Conservation (phyloP, 306 rosid genomes). For the Gastrolobium bilobum region DNA sequence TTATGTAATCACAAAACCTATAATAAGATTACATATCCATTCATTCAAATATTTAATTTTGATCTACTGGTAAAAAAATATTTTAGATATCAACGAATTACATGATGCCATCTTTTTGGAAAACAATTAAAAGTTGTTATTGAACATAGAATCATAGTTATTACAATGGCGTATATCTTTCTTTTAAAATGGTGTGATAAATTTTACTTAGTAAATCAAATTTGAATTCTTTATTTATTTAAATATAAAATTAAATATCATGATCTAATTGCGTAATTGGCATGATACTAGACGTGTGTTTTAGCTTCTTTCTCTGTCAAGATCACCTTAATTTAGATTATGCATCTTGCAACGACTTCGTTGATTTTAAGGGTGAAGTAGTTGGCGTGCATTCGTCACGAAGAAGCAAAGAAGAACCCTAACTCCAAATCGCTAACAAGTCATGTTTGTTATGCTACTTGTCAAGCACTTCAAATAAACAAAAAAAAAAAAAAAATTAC, state of each 20-base stretch:
- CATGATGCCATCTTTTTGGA: not conserved
- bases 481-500: conserved; percentile 35
- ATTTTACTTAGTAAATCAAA: not conserved
- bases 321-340: conserved; percentile 2
- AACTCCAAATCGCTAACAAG: conserved; percentile 47
- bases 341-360: conserved; percentile 39
- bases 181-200: too few relatives aligned
- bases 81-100: not conserved
- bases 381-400: conserved; percentile 62
- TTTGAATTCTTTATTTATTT: conserved; percentile 8
- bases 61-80: not conserved
- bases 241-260: not conserved
- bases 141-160: conserved; percentile 7
- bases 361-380: conserved; percentile 56
- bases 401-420: conserved; percentile 53
- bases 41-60: not conserved
- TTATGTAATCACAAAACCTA: conserved; percentile 50
- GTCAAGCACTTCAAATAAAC: conserved; percentile 72
- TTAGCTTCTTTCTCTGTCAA: conserved; percentile 30
- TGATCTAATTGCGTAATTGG: conserved; percentile 25
- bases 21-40: conserved; percentile 24
- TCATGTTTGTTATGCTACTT: conserved; percentile 59
- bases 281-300: conserved; percentile 40
- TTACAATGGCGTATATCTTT: not conserved
- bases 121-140: conserved; percentile 19